These are phyloP conservation scores for Grifola frondosa DNA, from an alignment of 1,284 basidiomycete genomes.

Conservation along the genomic window DNA sequence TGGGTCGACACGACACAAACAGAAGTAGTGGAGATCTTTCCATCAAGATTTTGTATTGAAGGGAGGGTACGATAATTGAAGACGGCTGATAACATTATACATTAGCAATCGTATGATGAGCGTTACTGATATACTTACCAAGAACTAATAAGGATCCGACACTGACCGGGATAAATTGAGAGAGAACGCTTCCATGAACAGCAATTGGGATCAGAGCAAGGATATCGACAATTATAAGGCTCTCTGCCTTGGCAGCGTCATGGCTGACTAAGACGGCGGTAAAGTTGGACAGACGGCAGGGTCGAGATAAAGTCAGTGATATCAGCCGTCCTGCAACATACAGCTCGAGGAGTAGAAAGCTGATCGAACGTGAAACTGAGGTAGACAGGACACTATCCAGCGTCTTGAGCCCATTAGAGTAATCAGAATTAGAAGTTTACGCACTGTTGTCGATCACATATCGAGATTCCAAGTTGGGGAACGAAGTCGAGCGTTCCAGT, in stretches of 20 bases:
- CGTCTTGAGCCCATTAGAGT: conserved; percentile 1
- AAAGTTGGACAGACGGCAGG: too few relatives aligned
- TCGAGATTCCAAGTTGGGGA: conserved; percentile 19
- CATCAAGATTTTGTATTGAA: too few relatives aligned
- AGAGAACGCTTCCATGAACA: conserved; percentile 38
- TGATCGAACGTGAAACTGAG: conserved; percentile 41
- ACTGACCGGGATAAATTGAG: conserved; percentile 48
- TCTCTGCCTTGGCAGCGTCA: conserved; percentile 34
- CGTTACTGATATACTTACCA: conserved; percentile 19
- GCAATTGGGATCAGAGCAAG: conserved; percentile 44
- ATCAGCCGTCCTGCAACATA: conserved; percentile 42
- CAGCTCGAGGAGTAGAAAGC: conserved; percentile 42
- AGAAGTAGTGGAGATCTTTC: too few relatives aligned
- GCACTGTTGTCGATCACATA: conserved; percentile 37
- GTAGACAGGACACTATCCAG: conserved; percentile 41
- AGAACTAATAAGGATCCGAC: conserved; percentile 50
- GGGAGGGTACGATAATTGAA: conserved; percentile 26
- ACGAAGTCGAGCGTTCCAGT: conserved; percentile 32
- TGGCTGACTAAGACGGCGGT: too few relatives aligned
- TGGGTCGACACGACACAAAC: too few relatives aligned
- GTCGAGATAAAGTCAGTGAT: conserved; percentile 30
- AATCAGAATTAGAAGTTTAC: conserved; percentile 11
- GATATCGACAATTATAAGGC: conserved; percentile 47
- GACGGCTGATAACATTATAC: conserved; percentile 19
- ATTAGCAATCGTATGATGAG: too few relatives aligned